These are phyloP conservation scores for Penicillium atrosanguineum DNA, from an alignment of 495 filamentous ascomycete species.

Conservation along the genomic window DNA sequence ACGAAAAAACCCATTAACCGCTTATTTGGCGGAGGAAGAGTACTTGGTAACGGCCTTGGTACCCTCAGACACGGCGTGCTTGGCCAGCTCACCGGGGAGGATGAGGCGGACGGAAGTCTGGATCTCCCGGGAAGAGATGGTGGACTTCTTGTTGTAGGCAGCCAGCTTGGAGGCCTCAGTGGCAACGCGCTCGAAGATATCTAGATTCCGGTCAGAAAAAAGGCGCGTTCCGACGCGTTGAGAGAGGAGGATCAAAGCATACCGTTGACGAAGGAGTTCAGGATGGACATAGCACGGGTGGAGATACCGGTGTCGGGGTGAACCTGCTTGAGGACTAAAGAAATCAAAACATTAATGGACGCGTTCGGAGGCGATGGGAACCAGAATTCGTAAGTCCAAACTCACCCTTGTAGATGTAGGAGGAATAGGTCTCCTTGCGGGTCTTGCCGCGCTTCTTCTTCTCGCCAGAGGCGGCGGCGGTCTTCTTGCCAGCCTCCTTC, in stretches of 20 bases:
- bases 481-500: slow-evolving; percentile 99
- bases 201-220: slow-evolving; percentile 42
- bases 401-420: slow-evolving; percentile 99
- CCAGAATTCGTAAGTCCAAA: slow-evolving; percentile 4
- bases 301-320: slow-evolving; percentile 99
- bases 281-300: slow-evolving; percentile 98
- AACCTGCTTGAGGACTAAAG: slow-evolving; percentile 95
- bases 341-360: slow-evolving; percentile 33
- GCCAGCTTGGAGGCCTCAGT: slow-evolving; percentile 98
- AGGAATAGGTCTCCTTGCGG: slow-evolving; percentile 99
- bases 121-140: slow-evolving; percentile 98
- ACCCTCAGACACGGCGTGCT: slow-evolving; percentile 98
- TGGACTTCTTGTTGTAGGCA: slow-evolving; percentile 99
- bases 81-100: slow-evolving; percentile 96
- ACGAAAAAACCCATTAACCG: slow-evolving; percentile 38
- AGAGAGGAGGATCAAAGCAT: slow-evolving; percentile 34
- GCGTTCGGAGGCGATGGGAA: slow-evolving; percentile 3
- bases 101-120: slow-evolving; percentile 98
- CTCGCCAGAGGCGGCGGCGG: slow-evolving; percentile 80
- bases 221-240: slow-evolving; percentile 6
- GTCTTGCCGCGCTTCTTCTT: slow-evolving; percentile 99
- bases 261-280: slow-evolving; percentile 99
- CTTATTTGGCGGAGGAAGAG: slow-evolving; percentile 98
- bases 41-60: slow-evolving; percentile 99
- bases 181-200: slow-evolving; percentile 99